Conservation (phyloP, 2,329 filamentous ascomycete species). For the Hyphodiscus sp. region DNA sequence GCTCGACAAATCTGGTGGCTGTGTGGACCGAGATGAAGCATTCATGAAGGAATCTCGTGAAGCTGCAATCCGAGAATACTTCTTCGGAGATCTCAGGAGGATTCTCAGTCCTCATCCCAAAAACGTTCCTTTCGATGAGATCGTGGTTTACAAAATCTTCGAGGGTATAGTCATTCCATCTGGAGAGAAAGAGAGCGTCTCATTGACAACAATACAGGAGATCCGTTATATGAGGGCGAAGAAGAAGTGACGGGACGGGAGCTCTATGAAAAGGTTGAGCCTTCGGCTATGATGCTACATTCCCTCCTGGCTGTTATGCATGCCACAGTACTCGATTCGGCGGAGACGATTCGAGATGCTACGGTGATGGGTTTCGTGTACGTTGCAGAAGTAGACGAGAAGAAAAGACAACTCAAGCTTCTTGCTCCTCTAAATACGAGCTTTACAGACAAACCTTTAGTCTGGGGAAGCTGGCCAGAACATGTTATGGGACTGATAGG, state of each 20-base stretch:
- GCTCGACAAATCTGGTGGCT: slow-evolving; percentile 80
- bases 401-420: slow-evolving; percentile 72
- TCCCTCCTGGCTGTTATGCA: slow-evolving; percentile 81
- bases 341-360: slow-evolving; percentile 69
- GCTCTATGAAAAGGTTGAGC: slow-evolving; percentile 57
- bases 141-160: slow-evolving; percentile 66
- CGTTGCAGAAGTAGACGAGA: slow-evolving; percentile 83
- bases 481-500: slow-evolving; percentile 50
- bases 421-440: slow-evolving; percentile 78
- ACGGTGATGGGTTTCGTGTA: slow-evolving; percentile 91
- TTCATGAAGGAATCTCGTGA: slow-evolving; percentile 72
- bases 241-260: slow-evolving; percentile 27
- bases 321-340: slow-evolving; percentile 60
- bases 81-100: slow-evolving; percentile 75
- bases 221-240: slow-evolving; percentile 25
- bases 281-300: slow-evolving; percentile 66
- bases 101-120: slow-evolving; percentile 84
- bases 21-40: slow-evolving; percentile 64
- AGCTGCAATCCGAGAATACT: slow-evolving; percentile 81
- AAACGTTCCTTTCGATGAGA: slow-evolving; percentile 67
- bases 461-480: slow-evolving; percentile 85
- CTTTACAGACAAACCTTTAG: slow-evolving; percentile 70
- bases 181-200: neutral
- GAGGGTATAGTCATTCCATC: slow-evolving; percentile 42
- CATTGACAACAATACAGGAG: slow-evolving; percentile 18